A percentile compares a stretch with the other conserved stretches of the same genome.
phyloP scores from a whole-genome alignment of 140 eudicot genomes.

The Anethum foeniculum region DNA sequence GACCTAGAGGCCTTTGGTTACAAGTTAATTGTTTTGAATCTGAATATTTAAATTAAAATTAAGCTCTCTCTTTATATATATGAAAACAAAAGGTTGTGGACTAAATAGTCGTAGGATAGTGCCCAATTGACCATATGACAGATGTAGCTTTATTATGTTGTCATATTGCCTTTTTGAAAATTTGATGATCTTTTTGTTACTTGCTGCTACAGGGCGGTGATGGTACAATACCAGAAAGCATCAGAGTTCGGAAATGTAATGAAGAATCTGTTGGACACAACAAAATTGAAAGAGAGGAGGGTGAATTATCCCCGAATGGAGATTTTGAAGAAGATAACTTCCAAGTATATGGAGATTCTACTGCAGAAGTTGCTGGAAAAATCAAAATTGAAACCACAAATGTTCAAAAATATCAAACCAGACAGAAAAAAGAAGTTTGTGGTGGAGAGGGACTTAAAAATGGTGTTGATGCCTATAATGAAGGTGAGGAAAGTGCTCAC shows the following conservation, averaged over 20 bases:
- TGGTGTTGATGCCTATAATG: slow-evolving; percentile 40
- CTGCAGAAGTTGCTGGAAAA: slow-evolving; percentile 18
- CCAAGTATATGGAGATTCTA: slow-evolving; percentile 27
- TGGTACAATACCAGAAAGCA: slow-evolving; percentile 28
- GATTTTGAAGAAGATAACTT: slow-evolving; percentile 36
- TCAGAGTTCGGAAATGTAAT: slow-evolving; percentile 19
- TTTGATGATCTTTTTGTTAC: not conserved
- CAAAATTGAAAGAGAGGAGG: slow-evolving; percentile 68
- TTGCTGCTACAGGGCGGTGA: slow-evolving; percentile 34
- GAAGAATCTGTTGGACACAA: slow-evolving; percentile 30
- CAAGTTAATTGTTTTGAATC: not conserved
- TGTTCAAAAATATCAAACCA: slow-evolving; percentile 12
- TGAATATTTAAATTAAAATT: not conserved
- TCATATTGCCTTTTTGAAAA: not conserved
- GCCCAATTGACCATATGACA: not conserved
- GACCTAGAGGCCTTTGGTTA: not conserved
- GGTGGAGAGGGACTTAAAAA: slow-evolving; percentile 22
- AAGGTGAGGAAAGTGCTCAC: slow-evolving; percentile 60
- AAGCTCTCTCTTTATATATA: not conserved
- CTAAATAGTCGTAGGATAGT: not conserved
- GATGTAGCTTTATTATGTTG: not conserved
- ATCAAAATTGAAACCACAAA: slow-evolving; percentile 19
- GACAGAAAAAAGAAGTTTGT: slow-evolving; percentile 15
- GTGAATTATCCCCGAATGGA: slow-evolving; percentile 56
- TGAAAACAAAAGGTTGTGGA: not conserved